A percentile compares a stretch with the other conserved stretches of the same genome.
Evolutionary conservation across 2,329 filamentous ascomycete genomes (phyloP).

Genomic region (Dactylonectria macrodidyma): DNA sequence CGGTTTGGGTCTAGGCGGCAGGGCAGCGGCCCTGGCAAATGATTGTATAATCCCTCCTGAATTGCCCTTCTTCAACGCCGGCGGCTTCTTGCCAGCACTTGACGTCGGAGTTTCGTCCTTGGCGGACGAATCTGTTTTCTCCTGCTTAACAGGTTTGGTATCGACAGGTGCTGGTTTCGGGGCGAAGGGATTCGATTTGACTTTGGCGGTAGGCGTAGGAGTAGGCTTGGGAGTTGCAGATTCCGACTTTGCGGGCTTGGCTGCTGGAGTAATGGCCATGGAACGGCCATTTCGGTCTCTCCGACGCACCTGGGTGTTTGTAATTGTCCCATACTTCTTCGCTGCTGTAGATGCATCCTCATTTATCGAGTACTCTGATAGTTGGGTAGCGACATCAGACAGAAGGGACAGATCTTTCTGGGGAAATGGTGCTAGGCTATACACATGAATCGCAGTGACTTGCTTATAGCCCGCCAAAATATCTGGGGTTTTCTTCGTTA

Average conservation of each 20-base stretch:
- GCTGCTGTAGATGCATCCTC: slow-evolving; percentile 73
- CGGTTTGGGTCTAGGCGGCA: slow-evolving; percentile 65
- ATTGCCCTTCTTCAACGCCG: slow-evolving; percentile 68
- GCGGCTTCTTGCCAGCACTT: slow-evolving; percentile 51
- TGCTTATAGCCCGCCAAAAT: slow-evolving; percentile 77
- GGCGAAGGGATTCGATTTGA: slow-evolving; percentile 22
- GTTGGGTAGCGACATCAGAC: slow-evolving; percentile 77
- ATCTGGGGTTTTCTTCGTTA: slow-evolving; percentile 62
- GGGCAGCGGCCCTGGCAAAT: slow-evolving; percentile 75
- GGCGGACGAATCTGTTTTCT: slow-evolving; percentile 43
- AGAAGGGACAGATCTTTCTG: slow-evolving; percentile 80
- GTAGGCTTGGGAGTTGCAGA: slow-evolving; percentile 10
- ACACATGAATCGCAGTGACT: slow-evolving; percentile 87
- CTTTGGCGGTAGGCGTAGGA: slow-evolving; percentile 38
- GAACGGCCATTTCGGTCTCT: slow-evolving; percentile 59
- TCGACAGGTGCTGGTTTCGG: slow-evolving; percentile 27
- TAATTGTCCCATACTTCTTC: slow-evolving; percentile 80
- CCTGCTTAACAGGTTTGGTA: slow-evolving; percentile 48
- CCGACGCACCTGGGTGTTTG: slow-evolving; percentile 76
- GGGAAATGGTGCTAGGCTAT: slow-evolving; percentile 82
- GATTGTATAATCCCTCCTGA: slow-evolving; percentile 81
- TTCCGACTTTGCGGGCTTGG: slow-evolving; percentile 42
- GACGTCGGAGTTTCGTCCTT: slow-evolving; percentile 47
- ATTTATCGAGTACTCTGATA: slow-evolving; percentile 67
- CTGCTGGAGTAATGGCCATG: slow-evolving; percentile 46